Base-by-base conservation (phyloP, 768 basidiomycete genomes). In the Psilocybe cubensis region DNA sequence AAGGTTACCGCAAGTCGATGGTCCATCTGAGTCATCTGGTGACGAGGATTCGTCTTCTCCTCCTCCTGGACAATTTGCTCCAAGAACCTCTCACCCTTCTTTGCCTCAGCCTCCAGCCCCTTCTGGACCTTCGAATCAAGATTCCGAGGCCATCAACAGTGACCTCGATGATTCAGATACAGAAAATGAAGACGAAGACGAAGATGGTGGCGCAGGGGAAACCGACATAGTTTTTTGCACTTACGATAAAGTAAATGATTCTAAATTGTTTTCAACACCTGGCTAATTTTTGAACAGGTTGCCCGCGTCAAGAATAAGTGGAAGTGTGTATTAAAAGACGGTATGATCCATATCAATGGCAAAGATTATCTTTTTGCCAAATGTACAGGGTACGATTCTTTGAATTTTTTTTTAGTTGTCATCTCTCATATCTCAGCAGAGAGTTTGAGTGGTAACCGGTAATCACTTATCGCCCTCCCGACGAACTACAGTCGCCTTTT, bases 291-390 rank as follows among this genome's bases (percentile, higher is more conserved):
- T 48, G 35, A 17, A 27, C 63, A 98, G 96, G 96, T 98, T 31
- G 94, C 96, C 42, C 84, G 97, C n/a, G 96, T 98, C 23, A 99
- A 98, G 77, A 98, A 97, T 78, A 99, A 98, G 78, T 99, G 97
- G 97, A 99, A 98, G 79, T 96, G 95, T 58, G 87, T 93, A 21
- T 82, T 99, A 50, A 97, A 97, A 74, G 97, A 98, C 63, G 97
- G 97, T 3, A 94, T 98, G 88, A 92, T 98, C 61, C 92, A 94
- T 64, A 85, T 97, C 63, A 97, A 97, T 62, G 96, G 96, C 27
- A 94, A 92, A 67, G 97, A 99, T 68, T 99, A 98, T 75, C 83
- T 99, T 14, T 99, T 99, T 69, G 85, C 92, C 52, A 96, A 97
- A 73, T 98, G 96, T 75, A 94, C 87, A 5, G 96, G 96, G 96